Percentiles rank a stretch among this genome's conserved stretches.
phyloP scores from a whole-genome alignment of 2,329 filamentous ascomycete genomes.

The Penicillium sp. region DNA sequence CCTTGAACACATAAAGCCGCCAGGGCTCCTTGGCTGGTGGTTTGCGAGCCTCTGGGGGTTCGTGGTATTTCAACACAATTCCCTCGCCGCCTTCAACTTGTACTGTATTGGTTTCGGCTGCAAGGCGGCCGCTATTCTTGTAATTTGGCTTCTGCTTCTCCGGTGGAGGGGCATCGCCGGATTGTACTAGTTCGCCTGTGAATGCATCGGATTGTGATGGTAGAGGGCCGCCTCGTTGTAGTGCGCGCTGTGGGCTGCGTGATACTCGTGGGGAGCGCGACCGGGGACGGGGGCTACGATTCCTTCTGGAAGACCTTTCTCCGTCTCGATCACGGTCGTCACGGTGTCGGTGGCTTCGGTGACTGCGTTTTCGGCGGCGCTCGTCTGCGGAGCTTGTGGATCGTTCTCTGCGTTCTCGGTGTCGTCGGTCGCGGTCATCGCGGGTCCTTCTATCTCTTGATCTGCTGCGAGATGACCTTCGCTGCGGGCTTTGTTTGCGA shows the following conservation, averaged over 20 bases:
- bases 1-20: constrained; percentile 94
- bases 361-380: constrained; percentile 28
- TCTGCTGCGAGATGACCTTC: constrained; percentile 30
- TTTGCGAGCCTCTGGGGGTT: constrained; percentile 89
- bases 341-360: constrained; percentile 29
- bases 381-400: constrained; percentile 24
- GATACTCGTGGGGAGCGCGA: constrained; percentile 31
- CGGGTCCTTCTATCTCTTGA: constrained; percentile 19
- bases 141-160: constrained; percentile 83
- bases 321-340: constrained; percentile 21
- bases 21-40: constrained; percentile 75
- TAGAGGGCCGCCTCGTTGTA: constrained; percentile 43
- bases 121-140: constrained; percentile 74
- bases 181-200: constrained; percentile 23
- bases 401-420: constrained; percentile 26
- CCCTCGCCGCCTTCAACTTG: constrained; percentile 58
- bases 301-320: constrained; percentile 7
- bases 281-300: constrained; percentile 19
- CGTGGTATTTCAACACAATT: constrained; percentile 89
- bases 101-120: constrained; percentile 83
- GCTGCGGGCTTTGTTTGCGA: constrained; percentile 24
- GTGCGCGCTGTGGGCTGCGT: constrained; percentile 27
- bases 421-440: constrained; percentile 23
- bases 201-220: constrained; percentile 51
- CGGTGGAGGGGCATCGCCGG: constrained; percentile 30